Evolutionary conservation across 2,329 filamentous ascomycete species (phyloP), one percentile per base, ranked within the genome.

Genomic region (Penicillium aurantiogriseum): DNA sequence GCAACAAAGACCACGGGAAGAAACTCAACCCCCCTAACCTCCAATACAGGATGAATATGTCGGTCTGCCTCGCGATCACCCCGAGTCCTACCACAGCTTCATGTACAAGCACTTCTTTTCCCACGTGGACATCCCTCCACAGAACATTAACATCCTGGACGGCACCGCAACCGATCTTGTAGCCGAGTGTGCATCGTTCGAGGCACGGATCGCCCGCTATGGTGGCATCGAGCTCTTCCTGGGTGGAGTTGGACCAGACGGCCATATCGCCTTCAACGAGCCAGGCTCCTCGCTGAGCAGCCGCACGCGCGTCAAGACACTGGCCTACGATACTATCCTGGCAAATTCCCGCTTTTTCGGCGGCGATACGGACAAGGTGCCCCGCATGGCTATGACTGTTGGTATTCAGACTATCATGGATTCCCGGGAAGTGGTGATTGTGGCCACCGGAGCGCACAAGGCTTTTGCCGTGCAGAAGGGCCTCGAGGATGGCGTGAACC

Each of bases 41-140:
- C 11, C 23, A 13, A 21, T 7, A 36, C 64, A 89, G 86, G 91
- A 95, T 76, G 91, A 95, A 77, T 95, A 95, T 69, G 89, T 94
- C 64, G 89, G 88, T 56, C 84, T 95, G 61, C 88, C 90, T 35
- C 86, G 89, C 68, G 89, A 92, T 67, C 90, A 95, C 72, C 87
- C 90, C 13, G 87, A 94, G 74, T 91, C 88, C 68, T 95, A 95
- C 77, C 91, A 95, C 79, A 90, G 87, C 63, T 95, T 94, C 80
- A 94, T 95, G 91, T 95, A 92, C 84, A 90, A 89, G 76, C 83
- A 94, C 77, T 91, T 95, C 81, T 95, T 95, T 81, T 90, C 88
- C 43, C 90, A 87, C 63, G 87, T 94, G 67, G 90, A 95, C 70
- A 88, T 94, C 66, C 84, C 87, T 63, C 91, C 91, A 5, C 83